phyloP scores from a whole-genome alignment of 345 rosid genomes.

The Cardamine occulta region DNA sequence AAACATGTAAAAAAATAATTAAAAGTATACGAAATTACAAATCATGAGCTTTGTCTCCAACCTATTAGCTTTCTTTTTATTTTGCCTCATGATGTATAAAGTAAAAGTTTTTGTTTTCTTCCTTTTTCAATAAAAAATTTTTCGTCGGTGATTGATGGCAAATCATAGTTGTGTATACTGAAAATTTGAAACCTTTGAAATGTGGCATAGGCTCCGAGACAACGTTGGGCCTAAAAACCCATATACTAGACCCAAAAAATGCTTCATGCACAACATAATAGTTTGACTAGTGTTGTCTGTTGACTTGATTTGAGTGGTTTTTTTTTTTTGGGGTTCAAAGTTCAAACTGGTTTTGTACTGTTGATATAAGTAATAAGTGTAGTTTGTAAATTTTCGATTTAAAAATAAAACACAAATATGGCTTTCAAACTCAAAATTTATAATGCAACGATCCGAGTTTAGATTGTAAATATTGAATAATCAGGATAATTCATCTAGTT shows the following conservation, averaged over 20 bases:
- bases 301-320: neutral
- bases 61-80: neutral
- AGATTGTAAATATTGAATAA: neutral
- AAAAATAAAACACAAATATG: neutral
- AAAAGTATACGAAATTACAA: neutral
- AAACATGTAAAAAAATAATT: neutral
- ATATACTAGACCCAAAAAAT: neutral
- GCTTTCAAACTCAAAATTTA: neutral
- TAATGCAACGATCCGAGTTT: neutral
- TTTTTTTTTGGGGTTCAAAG: neutral
- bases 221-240: neutral
- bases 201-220: neutral
- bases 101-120: neutral
- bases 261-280: neutral
- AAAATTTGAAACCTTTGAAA: neutral
- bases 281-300: neutral
- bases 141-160: neutral
- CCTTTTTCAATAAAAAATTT: neutral
- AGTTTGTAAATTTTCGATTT: neutral
- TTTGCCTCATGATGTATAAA: neutral
- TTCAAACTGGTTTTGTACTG: too few relatives aligned
- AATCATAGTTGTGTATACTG: neutral
- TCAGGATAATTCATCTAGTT: neutral
- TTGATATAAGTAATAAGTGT: neutral
- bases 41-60: neutral